phyloP scores from a whole-genome alignment of 2,329 filamentous ascomycete genomes.

The Grosmannia clavigera region DNA sequence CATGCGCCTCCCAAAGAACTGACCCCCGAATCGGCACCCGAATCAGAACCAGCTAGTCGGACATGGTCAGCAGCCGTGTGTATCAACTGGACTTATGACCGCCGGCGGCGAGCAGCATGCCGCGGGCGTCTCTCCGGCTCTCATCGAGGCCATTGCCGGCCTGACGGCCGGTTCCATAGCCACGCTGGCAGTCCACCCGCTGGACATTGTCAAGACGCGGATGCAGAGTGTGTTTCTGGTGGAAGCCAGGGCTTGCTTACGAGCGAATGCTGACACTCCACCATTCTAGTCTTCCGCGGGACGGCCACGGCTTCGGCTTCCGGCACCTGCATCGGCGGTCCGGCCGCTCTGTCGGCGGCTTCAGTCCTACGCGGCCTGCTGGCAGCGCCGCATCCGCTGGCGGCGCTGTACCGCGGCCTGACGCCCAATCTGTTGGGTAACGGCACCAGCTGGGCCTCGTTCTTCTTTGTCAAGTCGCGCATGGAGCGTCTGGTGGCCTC shows the following conservation, averaged over 20 bases:
- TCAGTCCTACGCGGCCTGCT: slow-evolving; percentile 38
- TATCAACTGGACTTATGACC: not conserved
- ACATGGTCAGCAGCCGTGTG: not conserved
- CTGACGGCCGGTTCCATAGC: slow-evolving; percentile 79
- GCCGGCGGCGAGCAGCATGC: slow-evolving; percentile 26
- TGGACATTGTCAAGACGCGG: slow-evolving; percentile 93
- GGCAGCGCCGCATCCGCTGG: slow-evolving; percentile 40
- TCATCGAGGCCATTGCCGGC: slow-evolving; percentile 80
- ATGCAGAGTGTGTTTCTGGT: slow-evolving; percentile 56
- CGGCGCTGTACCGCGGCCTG: slow-evolving; percentile 76
- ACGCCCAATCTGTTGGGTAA: slow-evolving; percentile 87
- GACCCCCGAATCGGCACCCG: too few relatives aligned
- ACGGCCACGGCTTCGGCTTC: slow-evolving; percentile 19
- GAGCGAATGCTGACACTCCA: not conserved
- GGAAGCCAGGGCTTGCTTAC: too few relatives aligned
- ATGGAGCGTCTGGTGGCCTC: slow-evolving; percentile 34
- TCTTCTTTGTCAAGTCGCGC: slow-evolving; percentile 66
- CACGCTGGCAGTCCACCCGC: slow-evolving; percentile 78
- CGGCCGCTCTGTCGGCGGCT: slow-evolving; percentile 30
- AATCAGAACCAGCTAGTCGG: not conserved
- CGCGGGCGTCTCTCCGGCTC: slow-evolving; percentile 57
- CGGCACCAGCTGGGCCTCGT: slow-evolving; percentile 78
- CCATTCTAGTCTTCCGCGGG: slow-evolving; percentile 36
- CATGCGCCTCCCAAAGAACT: not conserved
- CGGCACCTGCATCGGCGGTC: not conserved